Evolutionary conservation across 441 rosid genomes (phyloP).

Genomic region (Pelargonium exstipulatum): DNA sequence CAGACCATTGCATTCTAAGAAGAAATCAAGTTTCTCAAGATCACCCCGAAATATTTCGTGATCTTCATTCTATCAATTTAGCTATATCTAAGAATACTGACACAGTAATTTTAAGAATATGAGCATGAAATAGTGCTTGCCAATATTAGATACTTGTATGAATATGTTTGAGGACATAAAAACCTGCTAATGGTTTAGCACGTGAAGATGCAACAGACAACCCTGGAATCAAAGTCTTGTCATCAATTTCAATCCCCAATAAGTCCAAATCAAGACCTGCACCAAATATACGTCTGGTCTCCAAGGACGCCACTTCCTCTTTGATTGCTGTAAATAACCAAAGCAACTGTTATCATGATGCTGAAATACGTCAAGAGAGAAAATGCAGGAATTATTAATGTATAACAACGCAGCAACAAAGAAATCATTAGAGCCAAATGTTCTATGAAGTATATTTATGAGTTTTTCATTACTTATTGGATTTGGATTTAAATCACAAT

Average conservation of each 20-base stretch:
- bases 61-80: too few species aligned
- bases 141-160: background rate
- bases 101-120: background rate
- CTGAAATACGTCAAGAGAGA: background rate
- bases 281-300: slow-evolving; percentile 60
- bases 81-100: too few species aligned
- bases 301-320: slow-evolving; percentile 62
- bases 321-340: slow-evolving; percentile 42
- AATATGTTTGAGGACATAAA: slow-evolving; percentile 14
- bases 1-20: background rate
- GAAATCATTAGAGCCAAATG: background rate
- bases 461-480: background rate
- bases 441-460: background rate
- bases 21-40: background rate
- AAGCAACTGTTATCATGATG: slow-evolving; percentile 5
- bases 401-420: background rate
- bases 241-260: slow-evolving; percentile 74
- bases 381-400: background rate
- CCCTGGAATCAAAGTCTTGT: slow-evolving; percentile 75
- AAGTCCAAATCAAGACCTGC: slow-evolving; percentile 86
- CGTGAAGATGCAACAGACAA: slow-evolving; percentile 86
- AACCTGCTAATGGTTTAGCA: slow-evolving; percentile 87
- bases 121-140: background rate
- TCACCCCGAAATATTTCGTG: too few species aligned
- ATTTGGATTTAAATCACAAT: background rate